Conservation (phyloP, 331 rosid species). For the Prunus yedoensis region DNA sequence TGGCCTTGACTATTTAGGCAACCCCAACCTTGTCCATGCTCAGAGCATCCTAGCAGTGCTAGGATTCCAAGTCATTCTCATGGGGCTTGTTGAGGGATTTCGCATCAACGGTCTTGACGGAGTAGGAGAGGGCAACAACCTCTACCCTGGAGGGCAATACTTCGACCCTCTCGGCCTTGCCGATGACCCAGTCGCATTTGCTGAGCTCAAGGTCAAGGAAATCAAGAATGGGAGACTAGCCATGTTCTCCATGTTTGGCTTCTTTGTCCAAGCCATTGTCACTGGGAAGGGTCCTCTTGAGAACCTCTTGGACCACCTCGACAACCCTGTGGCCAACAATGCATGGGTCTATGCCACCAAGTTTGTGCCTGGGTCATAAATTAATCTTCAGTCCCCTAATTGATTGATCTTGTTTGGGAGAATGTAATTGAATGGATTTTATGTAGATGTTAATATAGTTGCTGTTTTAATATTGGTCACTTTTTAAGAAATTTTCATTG, state of each 20-base stretch:
- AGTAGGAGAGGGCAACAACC: constrained; percentile 73
- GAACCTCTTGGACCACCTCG: constrained; percentile 81
- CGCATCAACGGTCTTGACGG: constrained; percentile 83
- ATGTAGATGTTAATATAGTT: background rate
- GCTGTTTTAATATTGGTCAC: background rate
- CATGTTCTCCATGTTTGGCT: constrained; percentile 91
- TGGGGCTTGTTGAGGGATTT: constrained; percentile 87
- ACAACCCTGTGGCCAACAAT: constrained; percentile 82
- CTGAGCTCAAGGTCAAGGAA: constrained; percentile 85
- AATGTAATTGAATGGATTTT: constrained; percentile 4
- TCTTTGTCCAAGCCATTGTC: constrained; percentile 90
- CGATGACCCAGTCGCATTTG: constrained; percentile 70
- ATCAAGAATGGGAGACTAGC: constrained; percentile 80
- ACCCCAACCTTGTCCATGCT: constrained; percentile 89
- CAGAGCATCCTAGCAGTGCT: constrained; percentile 85
- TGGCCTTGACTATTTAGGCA: constrained; percentile 81
- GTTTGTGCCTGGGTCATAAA: constrained; percentile 72
- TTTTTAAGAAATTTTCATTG: background rate
- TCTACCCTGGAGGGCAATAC: constrained; percentile 84
- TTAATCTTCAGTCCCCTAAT: background rate
- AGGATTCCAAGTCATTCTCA: constrained; percentile 73
- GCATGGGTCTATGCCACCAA: constrained; percentile 92
- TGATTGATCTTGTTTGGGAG: constrained; percentile 12
- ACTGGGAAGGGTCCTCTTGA: constrained; percentile 84
- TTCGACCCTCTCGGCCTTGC: constrained; percentile 89